Percentiles rank a stretch among this genome's conserved stretches.
Conservation (phyloP, 140 eudicot species). For the Anethum foeniculum region DNA sequence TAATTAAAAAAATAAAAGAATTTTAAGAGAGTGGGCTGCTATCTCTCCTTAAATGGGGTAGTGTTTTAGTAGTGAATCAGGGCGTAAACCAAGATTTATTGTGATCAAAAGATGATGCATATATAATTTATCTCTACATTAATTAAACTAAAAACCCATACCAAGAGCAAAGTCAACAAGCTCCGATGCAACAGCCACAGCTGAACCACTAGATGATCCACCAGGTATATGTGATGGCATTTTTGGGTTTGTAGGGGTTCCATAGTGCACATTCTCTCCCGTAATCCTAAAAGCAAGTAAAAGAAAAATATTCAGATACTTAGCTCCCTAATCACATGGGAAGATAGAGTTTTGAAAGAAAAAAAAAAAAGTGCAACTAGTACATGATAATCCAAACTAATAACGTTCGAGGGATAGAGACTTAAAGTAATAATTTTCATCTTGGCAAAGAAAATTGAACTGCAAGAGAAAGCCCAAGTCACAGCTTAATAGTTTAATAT, state of each 20-base stretch:
- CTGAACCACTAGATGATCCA: constrained; percentile 93
- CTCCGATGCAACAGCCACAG: constrained; percentile 81
- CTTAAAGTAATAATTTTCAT: background rate
- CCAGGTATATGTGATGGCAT: constrained; percentile 71
- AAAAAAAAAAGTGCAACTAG: background rate
- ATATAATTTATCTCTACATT: background rate
- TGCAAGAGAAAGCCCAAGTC: background rate
- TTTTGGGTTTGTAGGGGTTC: constrained; percentile 77
- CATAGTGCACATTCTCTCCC: constrained; percentile 73
- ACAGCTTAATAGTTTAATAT: background rate
- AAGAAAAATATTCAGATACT: constrained; percentile 13
- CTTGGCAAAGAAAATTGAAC: background rate
- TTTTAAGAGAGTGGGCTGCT: too few species aligned
- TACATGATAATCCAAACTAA: background rate
- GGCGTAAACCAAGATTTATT: too few species aligned
- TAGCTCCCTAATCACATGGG: background rate
- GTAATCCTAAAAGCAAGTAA: constrained; percentile 52
- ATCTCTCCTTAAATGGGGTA: too few species aligned
- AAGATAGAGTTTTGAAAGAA: background rate
- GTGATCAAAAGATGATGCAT: background rate
- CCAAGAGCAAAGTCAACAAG: constrained; percentile 89
- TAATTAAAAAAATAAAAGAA: too few species aligned
- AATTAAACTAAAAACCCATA: constrained; percentile 16
- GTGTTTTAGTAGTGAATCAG: too few species aligned
- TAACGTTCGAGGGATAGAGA: background rate